These are phyloP conservation scores for Tilletia walkeri DNA, from an alignment of 1,284 basidiomycete species.

Conservation along the genomic window DNA sequence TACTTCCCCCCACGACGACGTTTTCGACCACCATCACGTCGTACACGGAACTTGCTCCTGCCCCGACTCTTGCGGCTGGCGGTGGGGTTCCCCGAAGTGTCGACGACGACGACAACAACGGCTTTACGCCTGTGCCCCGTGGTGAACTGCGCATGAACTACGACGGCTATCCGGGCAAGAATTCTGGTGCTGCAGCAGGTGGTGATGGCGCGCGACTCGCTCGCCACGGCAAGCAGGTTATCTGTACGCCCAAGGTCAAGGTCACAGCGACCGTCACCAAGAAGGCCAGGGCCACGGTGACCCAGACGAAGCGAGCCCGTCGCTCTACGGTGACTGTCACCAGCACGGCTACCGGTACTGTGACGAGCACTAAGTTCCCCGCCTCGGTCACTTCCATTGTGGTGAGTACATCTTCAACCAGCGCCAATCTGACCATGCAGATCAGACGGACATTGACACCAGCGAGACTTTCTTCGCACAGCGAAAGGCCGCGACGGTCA, in stretches of 20 bases:
- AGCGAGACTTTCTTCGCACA: too few species aligned
- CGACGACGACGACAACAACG: background rate
- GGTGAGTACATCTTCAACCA: background rate
- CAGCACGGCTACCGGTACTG: background rate
- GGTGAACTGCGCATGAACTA: background rate
- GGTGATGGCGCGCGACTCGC: background rate
- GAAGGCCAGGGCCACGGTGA: background rate
- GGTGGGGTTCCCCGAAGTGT: background rate
- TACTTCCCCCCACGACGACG: background rate
- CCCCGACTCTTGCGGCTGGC: background rate
- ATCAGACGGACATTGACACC: background rate
- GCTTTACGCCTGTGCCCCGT: background rate
- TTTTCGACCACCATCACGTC: background rate
- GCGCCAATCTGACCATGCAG: background rate
- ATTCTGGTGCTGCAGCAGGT: background rate
- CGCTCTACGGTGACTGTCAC: background rate
- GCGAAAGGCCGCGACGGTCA: too few species aligned
- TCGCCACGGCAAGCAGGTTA: background rate
- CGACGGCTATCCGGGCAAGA: background rate
- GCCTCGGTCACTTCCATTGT: background rate
- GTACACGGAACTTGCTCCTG: background rate
- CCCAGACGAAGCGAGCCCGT: background rate
- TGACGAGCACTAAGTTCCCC: background rate
- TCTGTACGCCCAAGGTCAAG: conserved; percentile 4
- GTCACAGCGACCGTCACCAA: background rate